Evolutionary conservation across 352 stramenopile species (phyloP).

Genomic region (Phytophthora crassamura): DNA sequence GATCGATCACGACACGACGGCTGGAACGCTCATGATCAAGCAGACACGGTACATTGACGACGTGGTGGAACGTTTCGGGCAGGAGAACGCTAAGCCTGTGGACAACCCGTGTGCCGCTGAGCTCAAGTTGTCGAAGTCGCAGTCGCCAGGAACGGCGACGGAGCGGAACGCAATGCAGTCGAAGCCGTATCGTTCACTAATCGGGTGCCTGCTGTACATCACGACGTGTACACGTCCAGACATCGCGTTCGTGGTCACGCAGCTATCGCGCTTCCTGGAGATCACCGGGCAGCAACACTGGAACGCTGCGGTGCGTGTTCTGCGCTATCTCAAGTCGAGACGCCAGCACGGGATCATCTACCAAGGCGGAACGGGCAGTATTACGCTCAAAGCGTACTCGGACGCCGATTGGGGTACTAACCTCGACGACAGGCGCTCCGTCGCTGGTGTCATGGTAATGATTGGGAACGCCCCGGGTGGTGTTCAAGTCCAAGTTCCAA

Average conservation of each 20-base stretch:
- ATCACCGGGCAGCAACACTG: too few relatives aligned
- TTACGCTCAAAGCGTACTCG: not conserved
- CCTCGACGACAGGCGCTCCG: slow-evolving; percentile 1
- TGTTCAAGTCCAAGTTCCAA: slow-evolving; percentile 9
- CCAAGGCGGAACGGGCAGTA: not conserved
- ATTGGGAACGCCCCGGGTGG: not conserved
- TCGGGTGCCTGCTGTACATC: too few relatives aligned
- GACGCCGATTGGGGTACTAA: not conserved
- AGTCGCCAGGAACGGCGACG: not conserved
- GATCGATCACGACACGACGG: slow-evolving; percentile 6
- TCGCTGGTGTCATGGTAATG: not conserved
- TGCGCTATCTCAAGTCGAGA: not conserved
- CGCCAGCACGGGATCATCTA: not conserved
- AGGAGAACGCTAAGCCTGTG: slow-evolving; percentile 3
- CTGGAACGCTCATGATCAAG: slow-evolving; percentile 5
- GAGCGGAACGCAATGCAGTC: not conserved
- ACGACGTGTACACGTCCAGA: too few relatives aligned
- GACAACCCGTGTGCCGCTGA: not conserved
- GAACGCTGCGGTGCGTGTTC: not conserved
- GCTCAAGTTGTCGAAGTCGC: slow-evolving; percentile 2
- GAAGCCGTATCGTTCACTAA: not conserved
- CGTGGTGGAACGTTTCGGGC: not conserved
- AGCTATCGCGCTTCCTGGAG: not conserved
- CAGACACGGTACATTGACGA: slow-evolving; percentile 10
- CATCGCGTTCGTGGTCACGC: not conserved